Conservation (phyloP, 352 stramenopile species). For the Phytopythium mirpurense region DNA sequence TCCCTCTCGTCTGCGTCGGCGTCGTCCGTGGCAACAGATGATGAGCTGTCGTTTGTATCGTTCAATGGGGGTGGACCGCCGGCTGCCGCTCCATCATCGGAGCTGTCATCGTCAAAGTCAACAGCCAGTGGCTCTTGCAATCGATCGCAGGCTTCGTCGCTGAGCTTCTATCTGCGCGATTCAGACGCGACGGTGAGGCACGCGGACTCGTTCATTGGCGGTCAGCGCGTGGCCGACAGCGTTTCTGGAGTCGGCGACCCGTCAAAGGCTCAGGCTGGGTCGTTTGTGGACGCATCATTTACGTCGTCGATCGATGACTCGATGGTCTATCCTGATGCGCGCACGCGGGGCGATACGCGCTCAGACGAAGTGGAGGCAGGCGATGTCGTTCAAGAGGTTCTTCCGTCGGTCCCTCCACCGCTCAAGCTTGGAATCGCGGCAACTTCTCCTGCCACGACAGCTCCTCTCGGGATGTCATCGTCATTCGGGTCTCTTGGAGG, state of each 20-base stretch:
- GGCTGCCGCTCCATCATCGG: background rate
- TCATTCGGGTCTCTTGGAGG: constrained; percentile 18
- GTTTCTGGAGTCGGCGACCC: background rate
- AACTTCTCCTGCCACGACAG: constrained; percentile 7
- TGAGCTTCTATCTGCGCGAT: background rate
- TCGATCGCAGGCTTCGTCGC: background rate
- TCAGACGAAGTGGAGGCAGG: constrained; percentile 23
- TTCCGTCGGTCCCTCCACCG: constrained; percentile 12
- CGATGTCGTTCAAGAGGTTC: constrained; percentile 16
- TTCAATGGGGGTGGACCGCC: constrained; percentile 14
- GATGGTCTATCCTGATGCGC: background rate
- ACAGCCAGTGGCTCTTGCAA: background rate
- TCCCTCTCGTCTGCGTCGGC: constrained; percentile 14
- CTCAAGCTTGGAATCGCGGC: constrained; percentile 19
- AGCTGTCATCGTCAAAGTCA: background rate
- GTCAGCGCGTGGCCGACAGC: background rate
- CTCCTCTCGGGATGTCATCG: constrained; percentile 13
- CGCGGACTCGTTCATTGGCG: background rate
- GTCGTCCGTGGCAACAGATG: constrained; percentile 12
- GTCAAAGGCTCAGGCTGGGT: background rate
- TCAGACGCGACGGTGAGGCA: background rate
- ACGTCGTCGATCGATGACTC: background rate
- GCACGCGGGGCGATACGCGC: constrained; percentile 9
- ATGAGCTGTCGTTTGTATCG: constrained; percentile 24
- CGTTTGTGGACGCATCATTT: constrained; percentile 5